Conservation (phyloP, 305 asterid species). For the Fraxinus velutina region DNA sequence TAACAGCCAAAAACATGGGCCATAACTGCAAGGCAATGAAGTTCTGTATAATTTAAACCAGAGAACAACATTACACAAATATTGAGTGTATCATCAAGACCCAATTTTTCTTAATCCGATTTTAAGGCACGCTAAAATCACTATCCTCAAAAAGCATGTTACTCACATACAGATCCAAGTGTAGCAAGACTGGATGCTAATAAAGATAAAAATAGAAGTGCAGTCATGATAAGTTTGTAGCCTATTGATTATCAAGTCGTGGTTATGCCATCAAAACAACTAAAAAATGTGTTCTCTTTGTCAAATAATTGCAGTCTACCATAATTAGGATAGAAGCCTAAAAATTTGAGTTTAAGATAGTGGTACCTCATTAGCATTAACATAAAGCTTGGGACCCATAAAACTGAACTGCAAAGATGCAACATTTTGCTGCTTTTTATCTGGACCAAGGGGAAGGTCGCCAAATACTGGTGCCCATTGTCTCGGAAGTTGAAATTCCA, state of each 20-base stretch:
- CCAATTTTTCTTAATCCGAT: background rate
- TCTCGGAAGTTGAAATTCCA: constrained; percentile 79
- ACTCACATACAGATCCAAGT: background rate
- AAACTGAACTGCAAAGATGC: constrained; percentile 72
- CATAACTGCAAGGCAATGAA: background rate
- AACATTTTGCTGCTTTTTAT: constrained; percentile 55
- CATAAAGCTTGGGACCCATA: constrained; percentile 76
- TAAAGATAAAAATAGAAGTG: background rate
- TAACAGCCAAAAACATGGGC: background rate
- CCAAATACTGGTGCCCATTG: constrained; percentile 88
- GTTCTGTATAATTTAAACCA: background rate
- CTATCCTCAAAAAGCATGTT: background rate
- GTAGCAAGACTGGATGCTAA: background rate
- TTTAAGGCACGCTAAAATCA: background rate
- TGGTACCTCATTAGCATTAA: constrained; percentile 60
- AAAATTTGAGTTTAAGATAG: background rate
- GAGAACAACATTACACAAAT: background rate
- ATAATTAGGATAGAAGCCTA: constrained; percentile 6
- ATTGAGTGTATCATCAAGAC: background rate
- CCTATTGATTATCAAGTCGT: background rate
- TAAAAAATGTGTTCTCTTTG: background rate
- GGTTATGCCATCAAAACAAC: background rate
- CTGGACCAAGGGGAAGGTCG: constrained; percentile 74
- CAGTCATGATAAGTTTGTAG: background rate
- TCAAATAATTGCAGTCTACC: background rate